Conservation (phyloP, 768 basidiomycete genomes). For the Paxillus rubicundulus region DNA sequence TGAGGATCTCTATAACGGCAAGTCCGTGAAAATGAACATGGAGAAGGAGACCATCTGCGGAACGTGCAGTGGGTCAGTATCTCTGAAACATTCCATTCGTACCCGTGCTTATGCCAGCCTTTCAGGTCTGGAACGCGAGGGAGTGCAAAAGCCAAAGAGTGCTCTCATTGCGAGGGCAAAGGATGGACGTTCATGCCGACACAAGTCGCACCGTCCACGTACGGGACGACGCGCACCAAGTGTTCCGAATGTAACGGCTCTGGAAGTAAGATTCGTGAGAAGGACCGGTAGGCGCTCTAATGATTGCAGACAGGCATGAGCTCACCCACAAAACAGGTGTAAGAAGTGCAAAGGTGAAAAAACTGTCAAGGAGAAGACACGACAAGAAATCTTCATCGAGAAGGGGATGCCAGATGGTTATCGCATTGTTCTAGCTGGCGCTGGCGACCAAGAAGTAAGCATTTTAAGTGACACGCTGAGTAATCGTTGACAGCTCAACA, state of each 20-base stretch:
- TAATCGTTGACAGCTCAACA: slow-evolving; percentile 32
- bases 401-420: slow-evolving; percentile 83
- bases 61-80: slow-evolving; percentile 71
- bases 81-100: not conserved
- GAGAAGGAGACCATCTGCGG: slow-evolving; percentile 82
- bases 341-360: slow-evolving; percentile 93
- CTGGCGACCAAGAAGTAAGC: slow-evolving; percentile 84
- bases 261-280: slow-evolving; percentile 75
- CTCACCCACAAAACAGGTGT: slow-evolving; percentile 54
- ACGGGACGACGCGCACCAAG: slow-evolving; percentile 50
- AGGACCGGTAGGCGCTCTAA: slow-evolving; percentile 60
- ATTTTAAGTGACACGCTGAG: not conserved
- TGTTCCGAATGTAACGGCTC: slow-evolving; percentile 71
- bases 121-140: slow-evolving; percentile 77
- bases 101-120: slow-evolving; percentile 4
- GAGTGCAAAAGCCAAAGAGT: slow-evolving; percentile 81
- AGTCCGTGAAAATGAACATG: slow-evolving; percentile 83
- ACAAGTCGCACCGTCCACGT: slow-evolving; percentile 47
- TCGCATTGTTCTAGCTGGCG: slow-evolving; percentile 84
- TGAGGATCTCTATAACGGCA: slow-evolving; percentile 92
- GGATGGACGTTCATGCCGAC: slow-evolving; percentile 67
- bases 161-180: slow-evolving; percentile 79
- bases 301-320: not conserved
- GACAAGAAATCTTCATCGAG: slow-evolving; percentile 84
- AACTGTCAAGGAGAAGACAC: slow-evolving; percentile 82